Conservation (phyloP, 768 basidiomycete genomes). For the Auricularia sp. region DNA sequence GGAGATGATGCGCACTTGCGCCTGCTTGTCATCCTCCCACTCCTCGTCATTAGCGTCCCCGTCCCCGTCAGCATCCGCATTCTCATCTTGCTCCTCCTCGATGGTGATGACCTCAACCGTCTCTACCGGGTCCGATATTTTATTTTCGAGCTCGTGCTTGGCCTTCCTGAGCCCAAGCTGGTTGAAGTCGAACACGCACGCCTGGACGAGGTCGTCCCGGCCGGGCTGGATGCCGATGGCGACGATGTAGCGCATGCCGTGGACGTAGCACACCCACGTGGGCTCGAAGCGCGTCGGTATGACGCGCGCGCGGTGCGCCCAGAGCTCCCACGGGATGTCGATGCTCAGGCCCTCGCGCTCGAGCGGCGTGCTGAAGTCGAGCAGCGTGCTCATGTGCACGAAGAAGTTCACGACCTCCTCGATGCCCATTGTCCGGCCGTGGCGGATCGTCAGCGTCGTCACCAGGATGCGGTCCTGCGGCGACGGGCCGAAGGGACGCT, state of each 20-base stretch:
- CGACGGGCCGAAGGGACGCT: not conserved
- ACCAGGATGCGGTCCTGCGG: not conserved
- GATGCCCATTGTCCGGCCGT: not conserved
- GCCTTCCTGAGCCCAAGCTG: not conserved
- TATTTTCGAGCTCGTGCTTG: not conserved
- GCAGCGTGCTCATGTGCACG: not conserved
- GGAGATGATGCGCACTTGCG: not conserved
- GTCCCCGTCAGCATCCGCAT: not conserved
- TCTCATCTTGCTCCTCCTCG: not conserved
- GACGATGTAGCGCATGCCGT: not conserved
- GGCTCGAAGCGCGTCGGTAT: not conserved
- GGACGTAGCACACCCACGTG: slow-evolving; percentile 1
- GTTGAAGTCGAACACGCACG: slow-evolving; percentile 1
- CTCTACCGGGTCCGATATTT: not conserved
- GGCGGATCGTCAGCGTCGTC: not conserved
- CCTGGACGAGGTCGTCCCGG: not conserved
- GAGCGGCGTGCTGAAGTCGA: not conserved
- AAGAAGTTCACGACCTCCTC: not conserved
- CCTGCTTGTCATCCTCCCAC: not conserved
- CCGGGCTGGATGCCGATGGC: not conserved
- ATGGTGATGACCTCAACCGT: not conserved
- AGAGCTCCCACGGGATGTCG: not conserved
- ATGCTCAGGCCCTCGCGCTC: not conserved
- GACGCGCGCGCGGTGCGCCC: not conserved
- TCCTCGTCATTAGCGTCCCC: not conserved